Evolutionary conservation across 2,329 filamentous ascomycete genomes (phyloP).

Genomic region (Zymoseptoria passerinii): DNA sequence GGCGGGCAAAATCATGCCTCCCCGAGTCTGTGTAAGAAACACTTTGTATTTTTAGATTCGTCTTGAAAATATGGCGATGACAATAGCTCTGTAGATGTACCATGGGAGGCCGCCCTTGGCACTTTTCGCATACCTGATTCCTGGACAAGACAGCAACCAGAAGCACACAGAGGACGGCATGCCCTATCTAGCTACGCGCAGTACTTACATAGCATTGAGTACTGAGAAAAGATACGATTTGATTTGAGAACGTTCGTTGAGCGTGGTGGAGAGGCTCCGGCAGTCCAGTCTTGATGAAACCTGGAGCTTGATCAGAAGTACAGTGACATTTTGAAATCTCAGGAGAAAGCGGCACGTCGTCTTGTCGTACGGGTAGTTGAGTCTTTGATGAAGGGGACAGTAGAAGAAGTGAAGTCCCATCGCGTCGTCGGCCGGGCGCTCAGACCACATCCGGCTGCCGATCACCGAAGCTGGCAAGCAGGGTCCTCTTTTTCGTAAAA

Average conservation of each 20-base stretch:
- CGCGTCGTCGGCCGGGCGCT: background rate
- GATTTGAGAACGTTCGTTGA: background rate
- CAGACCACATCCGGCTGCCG: background rate
- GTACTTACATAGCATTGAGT: no score
- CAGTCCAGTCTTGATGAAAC: background rate
- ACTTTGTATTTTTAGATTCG: background rate
- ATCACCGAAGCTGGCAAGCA: background rate
- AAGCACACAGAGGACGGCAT: no score
- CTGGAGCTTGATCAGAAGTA: no score
- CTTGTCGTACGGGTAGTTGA: background rate
- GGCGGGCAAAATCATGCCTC: no score
- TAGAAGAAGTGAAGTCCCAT: background rate
- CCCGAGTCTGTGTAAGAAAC: no score
- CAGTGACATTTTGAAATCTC: no score
- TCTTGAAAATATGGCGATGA: background rate
- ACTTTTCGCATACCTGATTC: background rate
- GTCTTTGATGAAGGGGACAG: background rate
- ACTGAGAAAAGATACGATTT: constrained; percentile 4
- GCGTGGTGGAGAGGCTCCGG: background rate
- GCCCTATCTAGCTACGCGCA: no score
- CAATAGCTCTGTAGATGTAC: background rate
- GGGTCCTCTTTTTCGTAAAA: background rate
- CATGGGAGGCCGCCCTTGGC: background rate
- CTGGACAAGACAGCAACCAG: background rate
- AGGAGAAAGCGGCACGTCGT: background rate